These are phyloP conservation scores for Ramalina peruviana DNA, from an alignment of 495 filamentous ascomycete species.

Conservation along the genomic window DNA sequence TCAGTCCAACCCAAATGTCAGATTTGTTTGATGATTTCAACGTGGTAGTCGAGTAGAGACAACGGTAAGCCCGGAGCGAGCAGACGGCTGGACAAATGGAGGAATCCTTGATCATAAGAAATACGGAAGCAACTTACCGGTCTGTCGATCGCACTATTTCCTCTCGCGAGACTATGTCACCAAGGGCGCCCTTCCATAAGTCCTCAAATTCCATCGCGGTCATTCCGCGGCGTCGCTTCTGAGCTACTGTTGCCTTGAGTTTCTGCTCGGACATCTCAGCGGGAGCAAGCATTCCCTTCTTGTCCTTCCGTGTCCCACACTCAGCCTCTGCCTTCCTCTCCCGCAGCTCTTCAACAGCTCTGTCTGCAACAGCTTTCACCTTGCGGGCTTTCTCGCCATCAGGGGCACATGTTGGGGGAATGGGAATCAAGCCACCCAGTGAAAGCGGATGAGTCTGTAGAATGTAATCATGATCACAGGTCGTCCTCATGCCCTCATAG, in stretches of 20 bases:
- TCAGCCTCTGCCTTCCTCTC: slow-evolving; percentile 79
- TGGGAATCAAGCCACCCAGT: slow-evolving; percentile 63
- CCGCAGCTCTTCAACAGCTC: slow-evolving; percentile 74
- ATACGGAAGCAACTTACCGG: slow-evolving; percentile 49
- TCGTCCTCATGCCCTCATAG: slow-evolving; percentile 57
- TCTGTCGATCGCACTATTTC: slow-evolving; percentile 59
- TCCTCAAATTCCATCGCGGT: slow-evolving; percentile 82
- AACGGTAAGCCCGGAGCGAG: neutral
- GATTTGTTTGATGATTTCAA: slow-evolving; percentile 15
- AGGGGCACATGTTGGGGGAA: slow-evolving; percentile 87
- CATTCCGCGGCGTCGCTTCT: slow-evolving; percentile 66
- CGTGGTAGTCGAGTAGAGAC: neutral
- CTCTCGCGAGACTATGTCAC: slow-evolving; percentile 67
- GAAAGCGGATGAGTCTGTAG: slow-evolving; percentile 73
- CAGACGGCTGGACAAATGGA: neutral
- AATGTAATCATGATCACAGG: slow-evolving; percentile 78
- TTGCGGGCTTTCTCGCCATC: slow-evolving; percentile 83
- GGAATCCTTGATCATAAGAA: neutral
- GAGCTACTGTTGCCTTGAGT: slow-evolving; percentile 57
- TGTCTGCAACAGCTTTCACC: slow-evolving; percentile 76
- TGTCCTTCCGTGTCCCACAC: slow-evolving; percentile 62
- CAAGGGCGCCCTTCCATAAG: slow-evolving; percentile 74
- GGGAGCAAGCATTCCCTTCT: slow-evolving; percentile 40
- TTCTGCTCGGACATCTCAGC: slow-evolving; percentile 60
- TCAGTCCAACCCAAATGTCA: slow-evolving; percentile 57